Conservation (phyloP, 2,329 filamentous ascomycete genomes). For the Lachnellula subtilissima region DNA sequence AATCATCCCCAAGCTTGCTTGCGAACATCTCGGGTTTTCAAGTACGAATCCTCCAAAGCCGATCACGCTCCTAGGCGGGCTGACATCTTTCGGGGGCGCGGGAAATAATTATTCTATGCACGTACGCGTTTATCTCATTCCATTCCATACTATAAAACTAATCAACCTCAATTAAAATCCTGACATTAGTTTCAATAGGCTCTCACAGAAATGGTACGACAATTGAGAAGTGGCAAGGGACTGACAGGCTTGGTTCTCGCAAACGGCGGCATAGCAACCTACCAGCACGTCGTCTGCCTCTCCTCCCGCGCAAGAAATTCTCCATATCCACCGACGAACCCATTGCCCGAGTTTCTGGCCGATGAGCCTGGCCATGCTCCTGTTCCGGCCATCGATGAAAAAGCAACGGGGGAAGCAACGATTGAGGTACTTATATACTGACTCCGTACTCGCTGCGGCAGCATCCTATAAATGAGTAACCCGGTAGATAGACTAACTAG, state of each 20-base stretch:
- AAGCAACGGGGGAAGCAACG: conserved; percentile 45
- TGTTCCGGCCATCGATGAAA: conserved; percentile 37
- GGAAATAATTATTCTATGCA: conserved; percentile 71
- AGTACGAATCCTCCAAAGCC: conserved; percentile 43
- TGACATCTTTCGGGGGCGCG: conserved; percentile 66
- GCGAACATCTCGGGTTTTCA: conserved; percentile 52
- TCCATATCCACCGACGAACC: conserved; percentile 43
- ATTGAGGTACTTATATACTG: conserved; percentile 46
- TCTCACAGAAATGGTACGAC: conserved; percentile 51
- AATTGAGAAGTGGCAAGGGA: conserved; percentile 43
- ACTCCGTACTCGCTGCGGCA: too few relatives aligned
- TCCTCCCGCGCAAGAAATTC: conserved; percentile 40
- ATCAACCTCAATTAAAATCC: neutral
- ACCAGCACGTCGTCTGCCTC: conserved; percentile 58
- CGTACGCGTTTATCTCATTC: conserved; percentile 32
- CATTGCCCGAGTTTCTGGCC: conserved; percentile 39
- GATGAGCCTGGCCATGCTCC: conserved; percentile 28
- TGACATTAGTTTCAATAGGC: conserved; percentile 29
- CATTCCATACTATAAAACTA: too few relatives aligned
- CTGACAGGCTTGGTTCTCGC: conserved; percentile 55
- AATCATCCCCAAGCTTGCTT: conserved; percentile 63
- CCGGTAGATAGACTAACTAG: neutral
- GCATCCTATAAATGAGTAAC: neutral
- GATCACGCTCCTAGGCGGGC: conserved; percentile 57
- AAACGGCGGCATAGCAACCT: conserved; percentile 61